Evolutionary conservation across 257 asterid species (phyloP).

Genomic region (Linaria vulgaris): DNA sequence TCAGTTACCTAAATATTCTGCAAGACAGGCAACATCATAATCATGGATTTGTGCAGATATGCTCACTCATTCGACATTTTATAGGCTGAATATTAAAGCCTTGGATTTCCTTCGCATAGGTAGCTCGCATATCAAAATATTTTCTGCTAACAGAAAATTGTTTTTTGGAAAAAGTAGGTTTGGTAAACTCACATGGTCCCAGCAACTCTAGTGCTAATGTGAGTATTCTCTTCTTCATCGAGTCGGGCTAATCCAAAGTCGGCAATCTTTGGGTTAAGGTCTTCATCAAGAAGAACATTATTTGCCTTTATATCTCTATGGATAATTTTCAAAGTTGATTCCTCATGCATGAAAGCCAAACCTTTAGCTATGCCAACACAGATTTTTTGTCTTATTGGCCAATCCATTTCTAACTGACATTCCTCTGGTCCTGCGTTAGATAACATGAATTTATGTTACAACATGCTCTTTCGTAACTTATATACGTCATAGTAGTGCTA

Average conservation of each 20-base stretch:
- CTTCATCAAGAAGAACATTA: constrained; percentile 60
- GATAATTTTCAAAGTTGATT: constrained; percentile 57
- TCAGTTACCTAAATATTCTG: too few species aligned
- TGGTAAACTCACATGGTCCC: constrained; percentile 59
- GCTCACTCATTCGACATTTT: background rate
- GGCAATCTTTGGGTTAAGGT: constrained; percentile 65
- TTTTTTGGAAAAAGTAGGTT: background rate
- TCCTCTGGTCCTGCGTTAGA: constrained; percentile 52
- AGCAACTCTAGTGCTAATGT: constrained; percentile 66
- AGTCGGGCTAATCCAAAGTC: constrained; percentile 79
- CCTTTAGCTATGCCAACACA: constrained; percentile 64
- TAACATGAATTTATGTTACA: background rate
- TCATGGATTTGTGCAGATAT: too few species aligned
- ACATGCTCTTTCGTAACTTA: background rate
- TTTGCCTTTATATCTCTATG: constrained; percentile 68
- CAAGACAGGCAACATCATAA: too few species aligned
- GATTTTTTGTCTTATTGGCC: constrained; percentile 32
- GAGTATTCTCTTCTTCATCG: constrained; percentile 57
- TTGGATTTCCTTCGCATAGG: too few species aligned
- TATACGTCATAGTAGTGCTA: background rate
- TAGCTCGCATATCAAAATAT: too few species aligned
- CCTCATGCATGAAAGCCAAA: constrained; percentile 64
- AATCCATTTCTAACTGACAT: constrained; percentile 42
- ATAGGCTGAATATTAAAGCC: background rate
- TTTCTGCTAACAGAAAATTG: background rate